Percentiles rank a stretch among this genome's conserved stretches.
Evolutionary conservation across 768 basidiomycete species (phyloP).

Genomic region (Tricholomella constricta): DNA sequence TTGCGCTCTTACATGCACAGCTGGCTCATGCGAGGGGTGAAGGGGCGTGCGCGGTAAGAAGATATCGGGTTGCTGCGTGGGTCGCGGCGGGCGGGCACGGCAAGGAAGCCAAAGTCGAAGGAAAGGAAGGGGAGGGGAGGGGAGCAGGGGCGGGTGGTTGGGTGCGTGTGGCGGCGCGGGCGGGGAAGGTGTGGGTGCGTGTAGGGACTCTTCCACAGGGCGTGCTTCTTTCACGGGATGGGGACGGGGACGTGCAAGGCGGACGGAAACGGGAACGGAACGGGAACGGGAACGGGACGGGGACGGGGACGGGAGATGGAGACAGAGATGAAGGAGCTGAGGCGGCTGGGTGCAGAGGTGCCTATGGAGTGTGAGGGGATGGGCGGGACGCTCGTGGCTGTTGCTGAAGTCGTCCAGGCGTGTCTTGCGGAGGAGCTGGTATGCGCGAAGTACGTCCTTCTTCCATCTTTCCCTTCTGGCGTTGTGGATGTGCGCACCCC

Average conservation of each 20-base stretch:
- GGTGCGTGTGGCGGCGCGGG: constrained; percentile 49
- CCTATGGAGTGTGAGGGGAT: constrained; percentile 47
- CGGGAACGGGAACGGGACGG: constrained; percentile 8
- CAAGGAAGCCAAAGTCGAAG: not conserved
- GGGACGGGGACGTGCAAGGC: constrained; percentile 20
- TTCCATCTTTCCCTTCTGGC: constrained; percentile 13
- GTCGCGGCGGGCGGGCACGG: constrained; percentile 35
- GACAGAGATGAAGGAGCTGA: constrained; percentile 32
- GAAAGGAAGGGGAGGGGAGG: constrained; percentile 22
- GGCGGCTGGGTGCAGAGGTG: constrained; percentile 36
- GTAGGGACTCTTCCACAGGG: constrained; percentile 38
- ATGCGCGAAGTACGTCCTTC: constrained; percentile 55
- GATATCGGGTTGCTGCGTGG: constrained; percentile 63
- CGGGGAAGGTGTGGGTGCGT: constrained; percentile 52
- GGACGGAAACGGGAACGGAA: constrained; percentile 5
- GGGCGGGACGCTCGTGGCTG: constrained; percentile 56
- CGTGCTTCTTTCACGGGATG: not conserved
- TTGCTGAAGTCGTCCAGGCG: constrained; percentile 57
- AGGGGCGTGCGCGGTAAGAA: constrained; percentile 52
- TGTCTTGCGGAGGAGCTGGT: constrained; percentile 57
- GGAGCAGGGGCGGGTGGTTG: constrained; percentile 40
- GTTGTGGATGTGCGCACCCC: not conserved
- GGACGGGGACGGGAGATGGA: constrained; percentile 5
- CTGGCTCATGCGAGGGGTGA: constrained; percentile 69
- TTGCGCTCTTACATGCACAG: constrained; percentile 71